Percentiles rank a stretch among this genome's conserved stretches.
phyloP scores from a whole-genome alignment of 176 grass and related monocot species.

The Zea mays region Zm-B73-REFERENCE-NAM-5.0 NC_050099.1:209838001-209838500 shows the following conservation, averaged over 20 bases:
- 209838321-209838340: not conserved
- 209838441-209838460: not conserved
- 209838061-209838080: slow-evolving; percentile 22
- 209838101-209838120: not conserved
- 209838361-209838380: not conserved
- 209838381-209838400: not conserved
- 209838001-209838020: not conserved
- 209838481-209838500: not conserved
- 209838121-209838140: not conserved
- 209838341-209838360: not conserved
- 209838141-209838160: not conserved
- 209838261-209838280: not conserved
- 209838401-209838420: not conserved
- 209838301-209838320: not conserved
- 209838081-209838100: not conserved
- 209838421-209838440: not conserved
- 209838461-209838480: not conserved
- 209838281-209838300: not conserved
- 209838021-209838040: not conserved
- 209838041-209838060: not conserved
- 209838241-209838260: not conserved
- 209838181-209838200: not conserved
- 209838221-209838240: not conserved
- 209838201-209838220: not conserved
- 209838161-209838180: not conserved